These are phyloP conservation scores for Acrodontium crateriforme DNA, from an alignment of 2,329 filamentous ascomycete genomes.

Conservation along the genomic window DNA sequence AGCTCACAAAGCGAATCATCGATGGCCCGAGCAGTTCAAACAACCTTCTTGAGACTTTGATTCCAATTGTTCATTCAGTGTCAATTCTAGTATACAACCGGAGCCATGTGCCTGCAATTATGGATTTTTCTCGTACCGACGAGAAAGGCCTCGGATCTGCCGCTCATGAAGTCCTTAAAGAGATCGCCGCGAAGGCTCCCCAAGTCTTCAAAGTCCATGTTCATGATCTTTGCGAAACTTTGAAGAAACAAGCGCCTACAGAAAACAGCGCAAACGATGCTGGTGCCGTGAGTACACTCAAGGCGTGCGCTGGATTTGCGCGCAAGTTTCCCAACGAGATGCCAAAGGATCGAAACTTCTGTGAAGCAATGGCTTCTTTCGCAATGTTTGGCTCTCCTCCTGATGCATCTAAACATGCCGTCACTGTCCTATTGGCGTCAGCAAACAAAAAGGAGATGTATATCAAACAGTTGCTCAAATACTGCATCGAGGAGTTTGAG, in stretches of 20 bases:
- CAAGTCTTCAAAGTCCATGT: constrained; percentile 88
- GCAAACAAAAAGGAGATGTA: constrained; percentile 70
- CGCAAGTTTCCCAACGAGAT: constrained; percentile 75
- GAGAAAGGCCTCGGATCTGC: constrained; percentile 62
- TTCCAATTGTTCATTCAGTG: constrained; percentile 69
- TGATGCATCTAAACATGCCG: constrained; percentile 80
- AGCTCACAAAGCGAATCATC: constrained; percentile 58
- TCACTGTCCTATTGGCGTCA: constrained; percentile 74
- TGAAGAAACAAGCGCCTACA: constrained; percentile 67
- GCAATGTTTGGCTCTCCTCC: constrained; percentile 69
- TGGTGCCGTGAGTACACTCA: constrained; percentile 75
- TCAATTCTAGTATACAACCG: constrained; percentile 83
- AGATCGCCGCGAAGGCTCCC: constrained; percentile 80
- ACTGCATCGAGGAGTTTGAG: constrained; percentile 58
- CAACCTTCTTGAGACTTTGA: constrained; percentile 63
- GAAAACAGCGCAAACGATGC: constrained; percentile 53
- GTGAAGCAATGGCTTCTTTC: constrained; percentile 68
- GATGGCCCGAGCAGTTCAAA: constrained; percentile 44
- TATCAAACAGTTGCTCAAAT: constrained; percentile 67
- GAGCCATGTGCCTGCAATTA: constrained; percentile 81
- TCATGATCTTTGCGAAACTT: constrained; percentile 74
- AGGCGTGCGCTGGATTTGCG: constrained; percentile 85
- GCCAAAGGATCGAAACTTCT: constrained; percentile 65
- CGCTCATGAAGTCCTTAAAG: constrained; percentile 79
- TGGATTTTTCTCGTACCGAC: constrained; percentile 74